phyloP scores from a whole-genome alignment of 352 stramenopile genomes.

The Paralagenidium karlingii region DNA sequence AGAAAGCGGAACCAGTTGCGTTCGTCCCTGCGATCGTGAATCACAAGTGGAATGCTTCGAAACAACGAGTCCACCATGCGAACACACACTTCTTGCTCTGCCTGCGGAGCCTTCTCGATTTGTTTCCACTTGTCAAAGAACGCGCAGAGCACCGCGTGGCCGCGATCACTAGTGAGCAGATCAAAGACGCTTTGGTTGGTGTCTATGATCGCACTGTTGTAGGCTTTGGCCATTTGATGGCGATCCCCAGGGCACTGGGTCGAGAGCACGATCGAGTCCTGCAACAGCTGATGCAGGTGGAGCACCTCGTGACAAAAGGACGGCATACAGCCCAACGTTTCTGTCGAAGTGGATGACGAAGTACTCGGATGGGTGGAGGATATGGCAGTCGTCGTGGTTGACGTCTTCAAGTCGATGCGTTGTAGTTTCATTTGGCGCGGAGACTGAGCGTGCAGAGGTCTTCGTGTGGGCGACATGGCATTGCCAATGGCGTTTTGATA shows the following conservation, averaged over 20 bases:
- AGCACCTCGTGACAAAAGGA: constrained; percentile 54
- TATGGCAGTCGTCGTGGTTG: constrained; percentile 10
- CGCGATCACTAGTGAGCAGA: constrained; percentile 53
- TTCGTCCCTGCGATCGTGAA: constrained; percentile 29
- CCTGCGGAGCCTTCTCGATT: constrained; percentile 2
- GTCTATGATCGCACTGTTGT: constrained; percentile 2
- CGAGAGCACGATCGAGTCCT: constrained; percentile 24
- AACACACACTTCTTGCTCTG: constrained; percentile 24
- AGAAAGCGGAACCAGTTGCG: constrained; percentile 44
- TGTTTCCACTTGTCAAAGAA: constrained; percentile 43
- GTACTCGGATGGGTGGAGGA: too few species aligned
- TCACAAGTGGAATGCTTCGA: constrained; percentile 29
- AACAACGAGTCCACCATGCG: constrained; percentile 61
- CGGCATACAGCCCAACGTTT: too few species aligned
- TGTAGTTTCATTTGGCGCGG: constrained; percentile 20
- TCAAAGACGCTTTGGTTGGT: constrained; percentile 25
- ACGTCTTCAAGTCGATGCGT: constrained; percentile 10
- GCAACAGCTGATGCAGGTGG: constrained; percentile 51
- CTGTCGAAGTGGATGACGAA: constrained; percentile 18
- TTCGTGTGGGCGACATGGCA: too few species aligned
- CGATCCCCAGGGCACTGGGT: too few species aligned
- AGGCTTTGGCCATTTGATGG: too few species aligned
- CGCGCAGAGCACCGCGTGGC: constrained; percentile 39
- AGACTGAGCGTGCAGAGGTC: too few species aligned
- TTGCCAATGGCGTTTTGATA: too few species aligned